Evolutionary conservation across 805 yeast species (phyloP).

Genomic region (Lipomyces kockii): DNA sequence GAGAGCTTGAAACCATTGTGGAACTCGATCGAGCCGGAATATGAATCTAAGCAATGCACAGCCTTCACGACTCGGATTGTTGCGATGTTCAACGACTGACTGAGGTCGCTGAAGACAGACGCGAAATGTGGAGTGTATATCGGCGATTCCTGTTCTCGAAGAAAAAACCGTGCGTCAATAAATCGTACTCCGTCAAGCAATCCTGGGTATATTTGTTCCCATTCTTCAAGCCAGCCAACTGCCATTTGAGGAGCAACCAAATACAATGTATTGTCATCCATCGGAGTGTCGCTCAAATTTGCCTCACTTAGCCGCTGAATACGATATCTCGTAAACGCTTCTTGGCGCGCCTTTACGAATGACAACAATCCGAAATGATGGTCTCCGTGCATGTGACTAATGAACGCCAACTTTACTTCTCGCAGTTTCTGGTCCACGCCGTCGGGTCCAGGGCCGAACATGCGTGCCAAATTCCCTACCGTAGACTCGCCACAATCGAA

Average conservation of each 20-base stretch:
- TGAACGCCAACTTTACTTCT: slow-evolving; percentile 67
- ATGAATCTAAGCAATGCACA: slow-evolving; percentile 82
- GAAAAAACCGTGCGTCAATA: slow-evolving; percentile 9
- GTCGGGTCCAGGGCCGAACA: slow-evolving; percentile 51
- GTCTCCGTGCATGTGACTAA: slow-evolving; percentile 96
- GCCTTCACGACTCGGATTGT: slow-evolving; percentile 71
- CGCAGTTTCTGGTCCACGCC: slow-evolving; percentile 53
- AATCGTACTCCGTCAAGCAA: slow-evolving; percentile 15
- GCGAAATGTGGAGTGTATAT: background rate
- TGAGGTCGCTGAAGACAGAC: slow-evolving; percentile 22
- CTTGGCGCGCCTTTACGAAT: slow-evolving; percentile 67
- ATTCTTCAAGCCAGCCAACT: slow-evolving; percentile 67
- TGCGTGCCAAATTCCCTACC: slow-evolving; percentile 68
- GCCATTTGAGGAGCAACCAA: slow-evolving; percentile 79
- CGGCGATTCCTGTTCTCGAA: background rate
- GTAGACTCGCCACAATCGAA: slow-evolving; percentile 98
- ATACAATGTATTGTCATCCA: slow-evolving; percentile 49
- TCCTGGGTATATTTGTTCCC: slow-evolving; percentile 55
- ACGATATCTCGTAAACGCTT: slow-evolving; percentile 20
- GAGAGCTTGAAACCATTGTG: slow-evolving; percentile 63
- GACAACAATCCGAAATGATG: slow-evolving; percentile 88
- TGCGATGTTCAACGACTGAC: slow-evolving; percentile 44
- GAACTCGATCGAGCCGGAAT: slow-evolving; percentile 64
- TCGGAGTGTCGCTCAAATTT: slow-evolving; percentile 45
- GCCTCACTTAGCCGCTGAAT: slow-evolving; percentile 44